Base-by-base conservation (phyloP, 768 basidiomycete genomes). In the Leccinum variicolor region DNA sequence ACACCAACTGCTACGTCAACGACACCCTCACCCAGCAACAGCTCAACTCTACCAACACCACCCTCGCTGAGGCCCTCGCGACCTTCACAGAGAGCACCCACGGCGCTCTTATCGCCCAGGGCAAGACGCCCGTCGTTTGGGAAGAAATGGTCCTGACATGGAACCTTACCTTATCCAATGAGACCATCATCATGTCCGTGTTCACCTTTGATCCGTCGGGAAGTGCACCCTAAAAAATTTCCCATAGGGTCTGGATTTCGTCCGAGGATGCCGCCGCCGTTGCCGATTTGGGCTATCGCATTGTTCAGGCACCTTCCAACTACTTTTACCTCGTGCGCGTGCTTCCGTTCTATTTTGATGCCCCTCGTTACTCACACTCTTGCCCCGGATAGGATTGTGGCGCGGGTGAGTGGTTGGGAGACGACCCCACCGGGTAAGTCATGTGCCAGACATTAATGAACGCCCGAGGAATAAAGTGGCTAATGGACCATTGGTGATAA, bases 81-180 rank as follows among this genome's bases (percentile, higher is more conserved):
- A 63, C 67, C 2, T 94, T 93, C 64, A 84, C 82, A 0, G 69
- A 80, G 53, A 76, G 75, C 1, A 84, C 84, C 1, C 91, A 92
- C 67, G 69, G 65, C 0, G 80, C 81, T 3, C 71, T 94, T 49
- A 74, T 69, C 8, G 71, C 72, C 0, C 64, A 79, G 1, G 86
- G 85, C 0, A 94, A 93, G 73, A 87, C 81, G 0, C 86, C 90
- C 1, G 84, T 92, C 31, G 90, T 94, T 6, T 93, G 90, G 88
- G 86, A 94, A 75, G 84, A 85, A 59, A 80, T 84, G 79, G 72
- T 77, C 10, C 55, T 76, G n/a, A 29, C 64, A 19, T 72, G 69
- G 62, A 74, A 77, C 50, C 62, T 82, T 10, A 73, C 69, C 0
- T 70, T 82, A 1, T 64, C 64, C 21, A 76, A 77, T 33, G 76